Conservation (phyloP, 805 yeast genomes). For the Hanseniaspora pseudoguilliermondii region DNA sequence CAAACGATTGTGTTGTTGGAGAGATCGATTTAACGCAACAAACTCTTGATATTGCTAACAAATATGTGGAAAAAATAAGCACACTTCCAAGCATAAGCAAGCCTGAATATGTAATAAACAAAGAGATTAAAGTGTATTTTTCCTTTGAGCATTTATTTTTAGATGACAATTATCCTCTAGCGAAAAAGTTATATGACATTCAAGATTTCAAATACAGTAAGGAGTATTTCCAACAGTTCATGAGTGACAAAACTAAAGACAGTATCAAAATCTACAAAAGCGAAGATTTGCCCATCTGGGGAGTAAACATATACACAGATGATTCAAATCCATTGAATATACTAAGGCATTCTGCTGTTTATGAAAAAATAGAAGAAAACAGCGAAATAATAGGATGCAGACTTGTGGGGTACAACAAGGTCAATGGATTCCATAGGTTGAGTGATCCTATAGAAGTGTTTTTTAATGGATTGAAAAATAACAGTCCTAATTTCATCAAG, state of each 20-base stretch:
- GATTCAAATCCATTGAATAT: conserved; percentile 76
- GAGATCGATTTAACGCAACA: not conserved
- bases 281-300: conserved; percentile 46
- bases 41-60: not conserved
- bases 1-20: not conserved
- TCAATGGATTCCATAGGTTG: conserved; percentile 20
- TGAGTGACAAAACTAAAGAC: not conserved
- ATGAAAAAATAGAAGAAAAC: conserved; percentile 28
- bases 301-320: conserved; percentile 84
- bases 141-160: conserved; percentile 1
- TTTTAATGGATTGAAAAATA: conserved; percentile 9
- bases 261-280: not conserved
- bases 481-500: not conserved
- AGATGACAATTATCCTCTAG: not conserved
- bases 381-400: conserved; percentile 22
- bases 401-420: conserved; percentile 24
- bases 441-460: conserved; percentile 12
- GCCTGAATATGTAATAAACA: conserved; percentile 1
- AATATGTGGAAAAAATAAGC: not conserved
- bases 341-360: conserved; percentile 61
- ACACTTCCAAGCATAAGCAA: not conserved
- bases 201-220: not conserved
- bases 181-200: not conserved
- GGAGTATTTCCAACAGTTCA: conserved; percentile 1
- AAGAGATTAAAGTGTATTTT: not conserved